phyloP scores from a whole-genome alignment of 148 eudicot genomes.

The Pouteria glomerata region DNA sequence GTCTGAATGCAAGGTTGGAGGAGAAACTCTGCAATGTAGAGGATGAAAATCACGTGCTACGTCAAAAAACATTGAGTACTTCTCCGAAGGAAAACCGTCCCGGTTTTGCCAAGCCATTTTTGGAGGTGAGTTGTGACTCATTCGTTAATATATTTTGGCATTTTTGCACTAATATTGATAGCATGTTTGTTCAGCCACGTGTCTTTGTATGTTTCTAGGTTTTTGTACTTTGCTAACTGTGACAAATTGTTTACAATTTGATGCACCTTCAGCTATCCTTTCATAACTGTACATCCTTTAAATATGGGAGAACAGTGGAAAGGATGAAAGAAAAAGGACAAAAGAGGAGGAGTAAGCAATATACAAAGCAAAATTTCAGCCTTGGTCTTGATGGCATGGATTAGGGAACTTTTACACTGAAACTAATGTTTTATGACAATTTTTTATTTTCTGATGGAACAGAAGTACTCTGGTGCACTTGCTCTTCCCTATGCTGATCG shows the following conservation, averaged over 20 bases:
- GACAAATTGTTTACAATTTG: not conserved
- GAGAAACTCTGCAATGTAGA: conserved; percentile 78
- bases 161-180: not conserved
- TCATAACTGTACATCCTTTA: not conserved
- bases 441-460: conserved; percentile 23
- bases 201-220: not conserved
- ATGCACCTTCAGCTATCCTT: not conserved
- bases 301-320: too few relatives aligned
- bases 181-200: not conserved
- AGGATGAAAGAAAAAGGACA: not conserved
- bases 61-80: conserved; percentile 67
- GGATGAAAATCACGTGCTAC: conserved; percentile 81
- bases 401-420: not conserved
- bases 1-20: conserved; percentile 48
- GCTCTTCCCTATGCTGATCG: conserved; percentile 54
- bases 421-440: not conserved
- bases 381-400: not conserved
- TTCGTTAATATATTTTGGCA: not conserved
- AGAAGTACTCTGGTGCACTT: conserved; percentile 63
- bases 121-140: conserved; percentile 56
- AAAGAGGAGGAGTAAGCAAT: not conserved
- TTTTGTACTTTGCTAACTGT: not conserved
- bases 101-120: conserved; percentile 50
- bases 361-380: not conserved
- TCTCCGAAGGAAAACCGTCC: conserved; percentile 63